Evolutionary conservation across 352 stramenopile genomes (phyloP).

Genomic region (Pythium phragmitis): DNA sequence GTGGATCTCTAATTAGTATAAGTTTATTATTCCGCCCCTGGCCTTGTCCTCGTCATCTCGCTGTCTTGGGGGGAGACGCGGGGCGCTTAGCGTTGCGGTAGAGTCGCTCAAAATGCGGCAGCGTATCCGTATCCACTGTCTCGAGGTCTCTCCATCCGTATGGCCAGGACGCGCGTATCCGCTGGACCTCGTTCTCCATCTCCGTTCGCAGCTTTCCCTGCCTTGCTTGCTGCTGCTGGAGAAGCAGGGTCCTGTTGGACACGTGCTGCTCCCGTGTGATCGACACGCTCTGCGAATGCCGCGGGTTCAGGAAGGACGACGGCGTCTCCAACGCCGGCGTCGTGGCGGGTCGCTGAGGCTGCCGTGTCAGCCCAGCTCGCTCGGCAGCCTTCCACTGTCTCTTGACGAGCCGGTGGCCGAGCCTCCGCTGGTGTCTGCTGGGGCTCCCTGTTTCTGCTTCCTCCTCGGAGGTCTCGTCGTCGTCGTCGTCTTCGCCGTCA

Average conservation of each 20-base stretch:
- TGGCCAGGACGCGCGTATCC: conserved; percentile 68
- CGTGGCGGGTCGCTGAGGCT: conserved; percentile 19
- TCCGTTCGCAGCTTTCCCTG: neutral
- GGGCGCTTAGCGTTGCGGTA: conserved; percentile 26
- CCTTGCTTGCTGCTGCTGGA: conserved; percentile 9
- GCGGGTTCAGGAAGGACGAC: neutral
- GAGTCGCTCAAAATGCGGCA: conserved; percentile 30
- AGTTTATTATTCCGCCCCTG: conserved; percentile 31
- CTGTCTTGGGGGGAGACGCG: neutral
- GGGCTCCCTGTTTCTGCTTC: neutral
- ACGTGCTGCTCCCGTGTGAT: conserved; percentile 56
- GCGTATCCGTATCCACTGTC: conserved; percentile 11
- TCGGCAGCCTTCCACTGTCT: conserved; percentile 59
- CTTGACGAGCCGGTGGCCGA: conserved; percentile 50
- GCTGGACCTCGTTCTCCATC: conserved; percentile 48
- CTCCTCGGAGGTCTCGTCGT: conserved; percentile 2
- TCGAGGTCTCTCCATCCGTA: conserved; percentile 50
- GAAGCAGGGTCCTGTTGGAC: conserved; percentile 34
- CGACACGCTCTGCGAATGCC: conserved; percentile 30
- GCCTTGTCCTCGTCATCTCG: conserved; percentile 6
- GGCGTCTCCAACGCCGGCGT: neutral
- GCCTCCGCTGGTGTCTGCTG: conserved; percentile 12
- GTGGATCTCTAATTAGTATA: conserved; percentile 29
- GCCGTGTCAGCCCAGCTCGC: conserved; percentile 31
- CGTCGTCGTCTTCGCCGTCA: conserved; percentile 13